A percentile compares a stretch with the other conserved stretches of the same genome.
These are phyloP conservation scores for Megacollybia platyphylla DNA, from an alignment of 1,284 basidiomycete genomes.

Conservation along the genomic window DNA sequence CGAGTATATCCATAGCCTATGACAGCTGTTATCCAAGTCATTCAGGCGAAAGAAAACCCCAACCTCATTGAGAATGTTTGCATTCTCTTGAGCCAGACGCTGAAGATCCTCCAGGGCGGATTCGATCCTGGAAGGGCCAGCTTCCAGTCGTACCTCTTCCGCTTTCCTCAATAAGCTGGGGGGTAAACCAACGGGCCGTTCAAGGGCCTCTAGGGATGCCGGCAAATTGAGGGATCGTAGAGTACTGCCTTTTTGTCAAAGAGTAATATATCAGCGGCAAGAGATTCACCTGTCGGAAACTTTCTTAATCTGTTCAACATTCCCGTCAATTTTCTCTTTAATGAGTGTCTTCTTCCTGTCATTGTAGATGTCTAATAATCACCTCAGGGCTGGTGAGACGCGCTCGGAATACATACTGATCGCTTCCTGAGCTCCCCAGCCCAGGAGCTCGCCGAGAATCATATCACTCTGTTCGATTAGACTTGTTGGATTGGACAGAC, in stretches of 20 bases:
- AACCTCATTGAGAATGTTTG: constrained; percentile 67
- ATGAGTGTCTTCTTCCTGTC: constrained; percentile 72
- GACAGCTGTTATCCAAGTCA: neutral
- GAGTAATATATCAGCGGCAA: neutral
- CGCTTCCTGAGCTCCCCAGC: constrained; percentile 84
- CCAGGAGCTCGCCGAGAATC: constrained; percentile 70
- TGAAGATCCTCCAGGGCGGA: constrained; percentile 65
- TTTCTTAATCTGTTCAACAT: constrained; percentile 57
- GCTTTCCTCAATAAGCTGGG: constrained; percentile 80
- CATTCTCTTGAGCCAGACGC: constrained; percentile 51
- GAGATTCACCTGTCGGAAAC: constrained; percentile 32
- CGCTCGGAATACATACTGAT: constrained; percentile 51
- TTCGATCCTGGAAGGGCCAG: constrained; percentile 66
- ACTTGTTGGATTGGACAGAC: constrained; percentile 49
- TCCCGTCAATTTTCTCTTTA: constrained; percentile 52
- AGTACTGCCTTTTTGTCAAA: constrained; percentile 27
- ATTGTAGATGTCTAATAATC: constrained; percentile 69
- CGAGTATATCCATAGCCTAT: constrained; percentile 80
- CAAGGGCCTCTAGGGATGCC: constrained; percentile 78
- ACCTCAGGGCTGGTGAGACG: neutral
- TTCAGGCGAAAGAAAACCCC: constrained; percentile 8
- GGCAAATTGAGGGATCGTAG: constrained; percentile 74
- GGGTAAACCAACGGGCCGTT: constrained; percentile 79
- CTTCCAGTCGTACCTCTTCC: constrained; percentile 71
- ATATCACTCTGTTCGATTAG: constrained; percentile 34